Base-by-base conservation (phyloP, 129 eudicot genomes). In the Solidago caesia region DNA sequence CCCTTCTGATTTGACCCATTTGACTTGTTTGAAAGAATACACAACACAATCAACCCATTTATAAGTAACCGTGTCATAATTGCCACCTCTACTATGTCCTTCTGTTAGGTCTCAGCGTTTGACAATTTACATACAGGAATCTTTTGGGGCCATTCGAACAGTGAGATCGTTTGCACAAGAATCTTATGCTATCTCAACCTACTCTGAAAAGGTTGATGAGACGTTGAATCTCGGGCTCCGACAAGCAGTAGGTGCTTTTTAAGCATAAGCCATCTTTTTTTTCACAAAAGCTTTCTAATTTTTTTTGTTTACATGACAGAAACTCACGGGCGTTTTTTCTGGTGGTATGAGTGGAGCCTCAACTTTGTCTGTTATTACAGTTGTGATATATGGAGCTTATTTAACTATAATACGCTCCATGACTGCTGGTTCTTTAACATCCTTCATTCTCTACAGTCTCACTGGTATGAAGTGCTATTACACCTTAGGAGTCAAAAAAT, bases 341-440 rank as follows among this genome's bases (percentile, higher is more conserved):
- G 88, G 88, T 59, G 88, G 88, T 45, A 66, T 84, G 72, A 84
- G 81, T 74, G 88, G 85, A 39, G 88, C 88, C 33, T 80, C 83
- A 71, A 84, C 88, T 1, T 58, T 81, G 14, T 84, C 88, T 26
- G 85, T 84, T 48, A 84, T 84, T 52, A 73, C 81, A 9, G 87
- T 84, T 43, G 87, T 84, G 71, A 73, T 80, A 71, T 84, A 80
- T 29, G 87, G 87, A 27, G 87, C 85, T 21, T 80, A 84, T 75
- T 84, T 84, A 74, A 84, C 87, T 10, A 84, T 84, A 53, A 77
- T 53, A 2, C 77, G 82, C 44, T 46, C 82, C 14, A 67, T 84
- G 87, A 84, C 87, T 43, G 81, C 87, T 59, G 87, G 87, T 14
- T 67, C 85, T 53, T 80, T 84, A 52, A 84, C 87, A 42, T 84